These are phyloP conservation scores for Acanthamoeba sp. DNA, from an alignment of 208 protist genomes.

Conservation along the genomic window DNA sequence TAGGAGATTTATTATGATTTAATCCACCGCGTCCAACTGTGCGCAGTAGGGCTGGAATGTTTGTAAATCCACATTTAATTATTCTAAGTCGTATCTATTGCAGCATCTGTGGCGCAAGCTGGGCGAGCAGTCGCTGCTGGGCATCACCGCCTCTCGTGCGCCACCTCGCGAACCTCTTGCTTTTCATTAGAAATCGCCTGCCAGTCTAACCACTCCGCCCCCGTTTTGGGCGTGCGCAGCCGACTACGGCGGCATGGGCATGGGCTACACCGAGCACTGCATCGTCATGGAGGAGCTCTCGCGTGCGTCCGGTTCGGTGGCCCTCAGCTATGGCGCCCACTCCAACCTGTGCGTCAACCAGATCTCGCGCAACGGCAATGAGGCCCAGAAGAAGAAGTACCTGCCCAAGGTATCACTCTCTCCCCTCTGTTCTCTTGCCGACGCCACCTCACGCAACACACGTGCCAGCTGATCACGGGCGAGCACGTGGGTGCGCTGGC, in stretches of 20 bases:
- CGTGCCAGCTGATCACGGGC: conserved; percentile 92
- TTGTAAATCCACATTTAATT: conserved; percentile 37
- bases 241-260: conserved; percentile 92
- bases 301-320: conserved; percentile 90
- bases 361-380: conserved; percentile 92
- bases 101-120: conserved; percentile 94
- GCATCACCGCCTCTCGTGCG: conserved; percentile 93
- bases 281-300: conserved; percentile 90
- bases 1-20: neutral
- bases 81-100: neutral
- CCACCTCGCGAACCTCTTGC: neutral
- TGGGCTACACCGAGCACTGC: conserved; percentile 93
- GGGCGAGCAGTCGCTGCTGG: conserved; percentile 95
- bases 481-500: conserved; percentile 97
- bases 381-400: conserved; percentile 93
- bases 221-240: conserved; percentile 15
- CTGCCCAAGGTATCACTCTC: conserved; percentile 81
- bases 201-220: neutral
- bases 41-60: too few relatives aligned
- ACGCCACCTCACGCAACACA: neutral
- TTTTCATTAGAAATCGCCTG: too few relatives aligned
- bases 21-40: too few relatives aligned
- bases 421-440: neutral
- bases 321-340: conserved; percentile 92
- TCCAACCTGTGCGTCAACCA: conserved; percentile 93